Evolutionary conservation across 306 rosid species (phyloP).

Genomic region (Quercus agrifolia): DNA sequence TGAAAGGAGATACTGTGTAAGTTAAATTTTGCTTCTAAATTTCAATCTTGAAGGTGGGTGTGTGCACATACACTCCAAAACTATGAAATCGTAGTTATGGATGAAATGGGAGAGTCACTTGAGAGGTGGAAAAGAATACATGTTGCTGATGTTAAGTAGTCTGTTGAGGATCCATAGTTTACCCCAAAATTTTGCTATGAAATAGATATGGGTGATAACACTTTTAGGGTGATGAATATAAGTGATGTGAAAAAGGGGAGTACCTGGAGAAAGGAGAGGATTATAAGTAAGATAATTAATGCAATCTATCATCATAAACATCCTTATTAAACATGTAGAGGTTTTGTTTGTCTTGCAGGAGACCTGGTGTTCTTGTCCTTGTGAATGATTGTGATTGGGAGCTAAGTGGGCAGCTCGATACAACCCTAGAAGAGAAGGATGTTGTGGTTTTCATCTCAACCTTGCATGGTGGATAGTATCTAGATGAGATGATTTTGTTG

Average conservation of each 20-base stretch:
- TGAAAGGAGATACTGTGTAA: conserved; percentile 96
- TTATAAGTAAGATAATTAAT: too few relatives aligned
- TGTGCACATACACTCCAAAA: background rate
- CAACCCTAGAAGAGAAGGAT: conserved; percentile 81
- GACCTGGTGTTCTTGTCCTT: conserved; percentile 95
- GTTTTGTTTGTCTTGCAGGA: conserved; percentile 49
- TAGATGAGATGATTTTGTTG: conserved; percentile 6
- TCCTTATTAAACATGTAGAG: background rate
- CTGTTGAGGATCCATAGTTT: too few relatives aligned
- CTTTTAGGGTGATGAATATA: background rate
- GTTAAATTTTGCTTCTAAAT: conserved; percentile 18
- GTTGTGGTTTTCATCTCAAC: conserved; percentile 90
- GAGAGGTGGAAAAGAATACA: too few relatives aligned
- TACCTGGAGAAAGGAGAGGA: background rate
- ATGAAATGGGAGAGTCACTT: too few relatives aligned
- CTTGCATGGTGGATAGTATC: conserved; percentile 78
- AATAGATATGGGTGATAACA: background rate
- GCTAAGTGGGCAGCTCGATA: conserved; percentile 79
- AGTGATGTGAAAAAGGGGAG: background rate
- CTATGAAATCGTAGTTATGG: background rate
- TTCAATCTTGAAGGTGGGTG: background rate
- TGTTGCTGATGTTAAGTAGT: too few relatives aligned
- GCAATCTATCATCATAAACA: background rate
- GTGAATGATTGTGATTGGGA: conserved; percentile 98
- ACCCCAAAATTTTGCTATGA: too few relatives aligned